Base-by-base conservation (phyloP, 192 early-diverging fungal genomes). In the Backusella parvicylindrica region DNA sequence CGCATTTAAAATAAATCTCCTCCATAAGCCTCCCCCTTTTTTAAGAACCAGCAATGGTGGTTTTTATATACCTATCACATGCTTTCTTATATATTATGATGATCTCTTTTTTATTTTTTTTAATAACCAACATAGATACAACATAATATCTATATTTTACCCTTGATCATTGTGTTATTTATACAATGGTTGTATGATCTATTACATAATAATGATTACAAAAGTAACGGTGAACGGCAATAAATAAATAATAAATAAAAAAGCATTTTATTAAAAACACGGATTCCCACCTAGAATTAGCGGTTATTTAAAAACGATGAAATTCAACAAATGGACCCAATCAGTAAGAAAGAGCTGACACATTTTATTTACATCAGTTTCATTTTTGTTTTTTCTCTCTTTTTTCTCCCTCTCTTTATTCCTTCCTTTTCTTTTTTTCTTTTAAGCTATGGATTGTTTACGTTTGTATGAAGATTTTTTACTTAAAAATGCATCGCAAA, bases 401-500 rank as follows among this genome's bases (percentile, higher is more conserved):
- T 35, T 26, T 76, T 64, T 70, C 37, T 43, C 6, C 30, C 1
- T 9, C 68, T 60, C 37, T 32, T 64, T 41, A 64, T 71, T 63
- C 43, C n/a, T 43, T 30, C 40, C 64, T 67, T 75, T 53, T 41
- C 23, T 26, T 13, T 8, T 65, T 32, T 2, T 67, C 21, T 26
- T 12, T 30, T 71, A 70, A 69, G 30, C 28, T 66, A 86, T 89
- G 87, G 80, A 85, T 71, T 78, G 90, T 56, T 66, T 92, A n/a
- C 77, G 89, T 72, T 90, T 87, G 70, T 97, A 97, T 84, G 91
- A 95, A 41, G 76, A 88, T 37, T 94, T 96, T 79, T 87, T 97
- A 43, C 84, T 94, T 76, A 88, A 91, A 77, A 96, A 97, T 84
- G 96, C 95, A 1, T 87, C 95, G 23, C 92, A 96, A 79, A 90